A percentile compares a stretch with the other conserved stretches of the same genome.
These are phyloP conservation scores for Cyberlindnera samutprakarnensis DNA, from an alignment of 805 yeast genomes.

Conservation along the genomic window DNA sequence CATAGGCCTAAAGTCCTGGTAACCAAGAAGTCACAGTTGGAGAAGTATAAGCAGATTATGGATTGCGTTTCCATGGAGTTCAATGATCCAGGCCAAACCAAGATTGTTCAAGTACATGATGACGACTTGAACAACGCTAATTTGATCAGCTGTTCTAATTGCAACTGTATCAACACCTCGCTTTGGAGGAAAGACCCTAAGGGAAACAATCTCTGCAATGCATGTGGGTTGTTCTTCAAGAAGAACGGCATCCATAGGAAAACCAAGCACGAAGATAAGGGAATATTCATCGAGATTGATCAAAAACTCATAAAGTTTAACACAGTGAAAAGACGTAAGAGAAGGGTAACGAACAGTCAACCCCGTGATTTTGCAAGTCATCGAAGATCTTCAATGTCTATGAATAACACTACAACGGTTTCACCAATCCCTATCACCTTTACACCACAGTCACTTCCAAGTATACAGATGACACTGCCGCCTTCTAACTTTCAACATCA, in stretches of 20 bases:
- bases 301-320: slow-evolving; percentile 15
- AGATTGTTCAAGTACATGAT: slow-evolving; percentile 6
- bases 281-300: slow-evolving; percentile 15
- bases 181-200: slow-evolving; percentile 87
- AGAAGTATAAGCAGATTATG: slow-evolving; percentile 9
- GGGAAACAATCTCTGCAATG: slow-evolving; percentile 88
- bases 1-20: slow-evolving; percentile 69
- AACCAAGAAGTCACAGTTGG: slow-evolving; percentile 16
- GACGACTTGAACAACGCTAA: slow-evolving; percentile 7
- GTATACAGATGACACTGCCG: too few relatives aligned
- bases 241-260: slow-evolving; percentile 17
- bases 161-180: slow-evolving; percentile 86
- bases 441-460: too few relatives aligned
- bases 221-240: slow-evolving; percentile 87
- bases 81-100: not conserved
- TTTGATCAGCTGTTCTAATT: slow-evolving; percentile 57
- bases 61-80: slow-evolving; percentile 4
- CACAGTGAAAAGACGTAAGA: slow-evolving; percentile 16
- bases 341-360: too few relatives aligned
- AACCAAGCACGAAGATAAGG: slow-evolving; percentile 6
- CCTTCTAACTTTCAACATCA: too few relatives aligned
- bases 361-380: too few relatives aligned
- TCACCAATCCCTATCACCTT: too few relatives aligned
- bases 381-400: too few relatives aligned
- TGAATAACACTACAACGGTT: too few relatives aligned